Evolutionary conservation across 441 rosid species (phyloP).

Genomic region (Populus tomentosa): DNA sequence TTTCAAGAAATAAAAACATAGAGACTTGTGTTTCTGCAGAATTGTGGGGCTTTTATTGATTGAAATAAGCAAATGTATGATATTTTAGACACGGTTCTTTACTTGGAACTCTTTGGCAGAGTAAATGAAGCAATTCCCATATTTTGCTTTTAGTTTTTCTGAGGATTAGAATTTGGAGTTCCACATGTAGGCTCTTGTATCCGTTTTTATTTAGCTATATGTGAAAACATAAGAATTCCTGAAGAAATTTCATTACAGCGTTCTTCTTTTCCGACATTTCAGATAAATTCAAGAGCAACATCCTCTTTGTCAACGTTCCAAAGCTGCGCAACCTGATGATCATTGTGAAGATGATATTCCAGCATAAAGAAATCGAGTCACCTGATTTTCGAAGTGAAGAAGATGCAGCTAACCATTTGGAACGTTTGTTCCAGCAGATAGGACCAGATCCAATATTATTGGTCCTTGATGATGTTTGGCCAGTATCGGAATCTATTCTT

Average conservation of each 20-base stretch:
- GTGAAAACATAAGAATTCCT: background rate
- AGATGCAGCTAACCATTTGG: conserved; percentile 41
- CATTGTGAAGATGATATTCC: conserved; percentile 36
- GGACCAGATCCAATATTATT: conserved; percentile 34
- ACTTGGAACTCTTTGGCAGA: background rate
- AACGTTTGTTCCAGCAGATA: conserved; percentile 27
- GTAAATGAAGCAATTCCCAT: background rate
- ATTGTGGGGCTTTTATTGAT: background rate
- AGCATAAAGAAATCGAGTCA: conserved; percentile 22
- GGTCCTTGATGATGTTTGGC: conserved; percentile 82
- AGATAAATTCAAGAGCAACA: conserved; percentile 46
- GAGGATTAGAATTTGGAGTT: background rate
- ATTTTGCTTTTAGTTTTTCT: background rate
- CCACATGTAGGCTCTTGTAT: background rate
- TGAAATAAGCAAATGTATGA: background rate
- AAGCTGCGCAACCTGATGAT: conserved; percentile 31
- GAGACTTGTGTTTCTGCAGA: background rate
- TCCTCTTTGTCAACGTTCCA: conserved; percentile 64
- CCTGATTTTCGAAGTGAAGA: conserved; percentile 36
- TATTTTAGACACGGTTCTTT: background rate
- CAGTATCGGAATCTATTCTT: conserved; percentile 31
- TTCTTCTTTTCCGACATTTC: conserved; percentile 15
- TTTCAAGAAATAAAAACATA: background rate
- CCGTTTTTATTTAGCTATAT: background rate
- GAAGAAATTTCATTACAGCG: background rate